phyloP scores from a whole-genome alignment of 2,329 filamentous ascomycete species.

The Colletotrichum sp. region DNA sequence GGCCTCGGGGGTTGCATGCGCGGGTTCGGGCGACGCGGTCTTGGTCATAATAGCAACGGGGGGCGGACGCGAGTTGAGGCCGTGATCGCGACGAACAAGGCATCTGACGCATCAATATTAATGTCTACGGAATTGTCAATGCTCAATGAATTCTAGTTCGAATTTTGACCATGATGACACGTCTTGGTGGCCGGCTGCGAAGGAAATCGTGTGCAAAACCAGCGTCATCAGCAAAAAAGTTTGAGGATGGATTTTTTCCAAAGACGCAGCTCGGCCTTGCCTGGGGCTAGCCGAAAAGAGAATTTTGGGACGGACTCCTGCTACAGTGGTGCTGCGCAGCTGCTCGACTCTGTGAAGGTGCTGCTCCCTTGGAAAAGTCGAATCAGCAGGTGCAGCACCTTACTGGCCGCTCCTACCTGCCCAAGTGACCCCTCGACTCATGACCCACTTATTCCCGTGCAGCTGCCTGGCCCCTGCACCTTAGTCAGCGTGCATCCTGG shows the following conservation, averaged over 20 bases:
- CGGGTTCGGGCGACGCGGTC: slow-evolving; percentile 60
- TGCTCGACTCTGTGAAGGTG: not conserved
- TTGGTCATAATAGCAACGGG: slow-evolving; percentile 60
- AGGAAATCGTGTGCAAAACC: slow-evolving; percentile 47
- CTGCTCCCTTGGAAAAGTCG: not conserved
- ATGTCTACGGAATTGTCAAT: slow-evolving; percentile 57
- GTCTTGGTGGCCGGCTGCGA: slow-evolving; percentile 50
- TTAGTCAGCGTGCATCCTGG: not conserved
- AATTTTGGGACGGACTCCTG: not conserved
- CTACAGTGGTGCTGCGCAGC: not conserved
- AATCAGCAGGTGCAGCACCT: not conserved
- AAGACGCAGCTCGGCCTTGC: slow-evolving; percentile 18
- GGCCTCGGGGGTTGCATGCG: slow-evolving; percentile 37
- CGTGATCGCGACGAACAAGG: slow-evolving; percentile 60
- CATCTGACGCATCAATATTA: slow-evolving; percentile 63
- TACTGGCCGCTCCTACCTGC: not conserved
- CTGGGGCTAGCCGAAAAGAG: slow-evolving; percentile 19
- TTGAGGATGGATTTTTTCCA: slow-evolving; percentile 29
- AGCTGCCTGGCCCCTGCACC: not conserved
- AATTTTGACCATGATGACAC: slow-evolving; percentile 62
- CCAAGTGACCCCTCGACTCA: not conserved
- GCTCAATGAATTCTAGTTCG: slow-evolving; percentile 48
- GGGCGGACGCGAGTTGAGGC: slow-evolving; percentile 41
- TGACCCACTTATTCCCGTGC: not conserved
- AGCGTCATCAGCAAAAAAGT: slow-evolving; percentile 57